Conservation (phyloP, 495 filamentous ascomycete species). For the Penicillium bovifimosum region DNA sequence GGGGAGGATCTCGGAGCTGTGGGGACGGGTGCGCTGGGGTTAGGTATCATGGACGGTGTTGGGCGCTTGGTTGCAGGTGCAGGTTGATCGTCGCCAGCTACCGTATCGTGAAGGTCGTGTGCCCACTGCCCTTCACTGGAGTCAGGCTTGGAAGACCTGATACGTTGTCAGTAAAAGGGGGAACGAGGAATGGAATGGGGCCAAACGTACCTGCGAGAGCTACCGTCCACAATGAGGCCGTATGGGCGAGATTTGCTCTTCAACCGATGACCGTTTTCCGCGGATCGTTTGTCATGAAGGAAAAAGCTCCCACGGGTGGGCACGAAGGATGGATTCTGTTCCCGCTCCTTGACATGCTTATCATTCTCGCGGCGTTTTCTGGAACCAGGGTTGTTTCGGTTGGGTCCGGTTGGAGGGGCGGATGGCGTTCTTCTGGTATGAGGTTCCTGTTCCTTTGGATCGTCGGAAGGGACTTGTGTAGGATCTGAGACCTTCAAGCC, state of each 20-base stretch:
- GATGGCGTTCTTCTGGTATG: constrained; percentile 32
- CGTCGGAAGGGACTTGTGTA: constrained; percentile 63
- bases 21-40: constrained; percentile 31
- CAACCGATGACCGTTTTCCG: constrained; percentile 52
- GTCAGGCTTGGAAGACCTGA: constrained; percentile 67
- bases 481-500: constrained; percentile 63
- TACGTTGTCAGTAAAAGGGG: constrained; percentile 22
- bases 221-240: constrained; percentile 46
- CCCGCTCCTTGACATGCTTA: constrained; percentile 78
- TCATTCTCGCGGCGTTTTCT: constrained; percentile 80
- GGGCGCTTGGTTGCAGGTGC: constrained; percentile 27
- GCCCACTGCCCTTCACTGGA: constrained; percentile 80
- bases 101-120: constrained; percentile 91
- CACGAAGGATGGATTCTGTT: constrained; percentile 88
- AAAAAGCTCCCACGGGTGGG: constrained; percentile 95
- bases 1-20: constrained; percentile 45
- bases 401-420: constrained; percentile 36
- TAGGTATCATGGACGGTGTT: constrained; percentile 14
- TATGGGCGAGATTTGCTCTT: constrained; percentile 42
- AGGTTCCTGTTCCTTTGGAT: constrained; percentile 38
- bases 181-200: background rate
- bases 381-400: constrained; percentile 52
- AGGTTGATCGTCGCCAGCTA: constrained; percentile 46
- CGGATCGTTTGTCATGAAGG: constrained; percentile 87
- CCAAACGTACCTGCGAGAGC: constrained; percentile 33